Percentiles rank a stretch among this genome's conserved stretches.
Conservation (phyloP, 2,329 filamentous ascomycete genomes). For the Aspergillus glaucus region DNA sequence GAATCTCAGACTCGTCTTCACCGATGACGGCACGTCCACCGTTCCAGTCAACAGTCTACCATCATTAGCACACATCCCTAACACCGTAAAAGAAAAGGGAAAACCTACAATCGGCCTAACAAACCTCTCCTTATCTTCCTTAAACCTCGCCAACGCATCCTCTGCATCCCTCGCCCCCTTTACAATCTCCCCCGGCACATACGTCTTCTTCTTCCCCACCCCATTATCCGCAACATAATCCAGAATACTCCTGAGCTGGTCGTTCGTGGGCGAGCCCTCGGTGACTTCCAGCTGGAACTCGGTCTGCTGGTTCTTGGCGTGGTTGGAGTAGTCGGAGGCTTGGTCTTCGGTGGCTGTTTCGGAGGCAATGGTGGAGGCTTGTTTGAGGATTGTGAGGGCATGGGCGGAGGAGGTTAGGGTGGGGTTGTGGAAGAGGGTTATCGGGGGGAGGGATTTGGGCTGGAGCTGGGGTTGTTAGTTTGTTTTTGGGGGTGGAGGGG, state of each 20-base stretch:
- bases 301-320: slow-evolving; percentile 54
- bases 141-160: slow-evolving; percentile 75
- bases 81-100: slow-evolving; percentile 3
- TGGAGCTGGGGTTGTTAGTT: slow-evolving; percentile 25
- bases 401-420: slow-evolving; percentile 64
- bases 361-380: slow-evolving; percentile 64
- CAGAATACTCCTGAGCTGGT: slow-evolving; percentile 77
- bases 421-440: slow-evolving; percentile 93
- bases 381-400: slow-evolving; percentile 71
- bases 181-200: slow-evolving; percentile 59
- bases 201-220: slow-evolving; percentile 47
- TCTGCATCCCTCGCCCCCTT: slow-evolving; percentile 65
- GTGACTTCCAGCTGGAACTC: slow-evolving; percentile 85
- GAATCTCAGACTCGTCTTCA: slow-evolving; percentile 79
- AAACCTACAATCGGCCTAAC: slow-evolving; percentile 67
- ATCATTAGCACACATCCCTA: background rate
- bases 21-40: slow-evolving; percentile 74
- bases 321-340: slow-evolving; percentile 58
- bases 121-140: slow-evolving; percentile 61
- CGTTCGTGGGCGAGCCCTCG: slow-evolving; percentile 69
- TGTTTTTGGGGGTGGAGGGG: background rate
- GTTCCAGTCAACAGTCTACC: slow-evolving; percentile 76
- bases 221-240: slow-evolving; percentile 61
- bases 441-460: slow-evolving; percentile 78
- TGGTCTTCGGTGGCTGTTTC: slow-evolving; percentile 67